Base-by-base conservation (phyloP, 257 asterid species). In the Echites panduratus region DNA sequence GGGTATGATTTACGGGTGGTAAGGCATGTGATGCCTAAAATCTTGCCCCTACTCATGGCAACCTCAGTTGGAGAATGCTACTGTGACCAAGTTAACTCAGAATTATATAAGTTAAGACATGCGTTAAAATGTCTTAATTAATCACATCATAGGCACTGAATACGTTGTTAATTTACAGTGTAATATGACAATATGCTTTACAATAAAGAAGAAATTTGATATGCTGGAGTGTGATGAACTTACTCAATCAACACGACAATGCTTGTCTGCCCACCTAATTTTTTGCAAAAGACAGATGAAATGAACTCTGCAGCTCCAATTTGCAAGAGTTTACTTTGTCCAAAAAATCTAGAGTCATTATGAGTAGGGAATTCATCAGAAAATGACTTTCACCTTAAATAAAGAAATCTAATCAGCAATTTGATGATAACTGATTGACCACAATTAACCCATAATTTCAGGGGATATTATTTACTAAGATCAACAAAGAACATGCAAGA, bases 11-110 rank as follows among this genome's bases (percentile, higher is more conserved):
- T 24, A 74, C 52, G 61, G 54, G 50, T 69, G 27, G 71, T 40
- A 50, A 24, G 59, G 76, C 76, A 76, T 27, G 79, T 76, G 80
- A 63, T 27, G 45, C 32, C 68, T 40, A 75, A 61, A 63, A 70
- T 50, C 56, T 70, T 64, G 70, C 20, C 38, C 75, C 49, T 9
- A 63, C 47, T 65, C 57, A 69, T 22, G 40, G 45, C 47, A 48
- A 70, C 58, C 58, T 41, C 61, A 70, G 40, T 1, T 29, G 70
- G 44, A 41, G 70, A 70, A 41, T 67, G 72, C 72, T 62, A 52
- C 53, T 70, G 41, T 50, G 38, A 45, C 35, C 59, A 38, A 22
- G 44, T 48, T 40, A 70, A 24, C 62, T 63, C 68, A 38, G 66
- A 76, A 38, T 45, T 41, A 47, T 65, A 67, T 43, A 54, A 63